Evolutionary conservation across 208 protist genomes (phyloP).

Genomic region (Jaenimonas drosophilae): DNA sequence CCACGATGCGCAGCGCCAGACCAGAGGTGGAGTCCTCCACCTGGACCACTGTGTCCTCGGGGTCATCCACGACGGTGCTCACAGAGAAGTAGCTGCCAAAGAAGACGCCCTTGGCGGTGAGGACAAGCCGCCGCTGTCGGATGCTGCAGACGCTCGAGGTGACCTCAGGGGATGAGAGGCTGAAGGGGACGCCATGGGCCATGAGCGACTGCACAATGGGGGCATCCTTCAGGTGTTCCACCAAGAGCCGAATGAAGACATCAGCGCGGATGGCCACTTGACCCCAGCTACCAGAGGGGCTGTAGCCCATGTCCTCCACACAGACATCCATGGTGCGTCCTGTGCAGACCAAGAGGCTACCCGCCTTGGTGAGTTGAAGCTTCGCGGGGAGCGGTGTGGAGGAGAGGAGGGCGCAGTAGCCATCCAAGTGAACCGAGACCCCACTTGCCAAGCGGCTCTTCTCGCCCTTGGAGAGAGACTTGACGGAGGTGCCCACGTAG

Average conservation of each 20-base stretch:
- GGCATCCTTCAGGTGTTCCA: slow-evolving; percentile 13
- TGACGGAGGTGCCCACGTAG: too few relatives aligned
- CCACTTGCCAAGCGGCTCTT: background rate
- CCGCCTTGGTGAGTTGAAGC: slow-evolving; percentile 12
- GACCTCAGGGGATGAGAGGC: slow-evolving; percentile 25
- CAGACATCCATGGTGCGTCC: slow-evolving; percentile 10
- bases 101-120: slow-evolving; percentile 38
- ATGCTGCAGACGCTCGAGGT: slow-evolving; percentile 18
- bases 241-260: slow-evolving; percentile 14
- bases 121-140: slow-evolving; percentile 6
- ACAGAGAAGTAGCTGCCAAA: slow-evolving; percentile 71
- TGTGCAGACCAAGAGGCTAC: slow-evolving; percentile 14
- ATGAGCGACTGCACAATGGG: slow-evolving; percentile 40
- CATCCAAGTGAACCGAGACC: slow-evolving; percentile 11
- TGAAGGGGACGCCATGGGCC: slow-evolving; percentile 38
- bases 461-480: too few relatives aligned
- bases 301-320: slow-evolving; percentile 29
- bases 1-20: slow-evolving; percentile 41
- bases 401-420: slow-evolving; percentile 12
- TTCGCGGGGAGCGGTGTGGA: slow-evolving; percentile 6
- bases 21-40: slow-evolving; percentile 11
- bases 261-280: slow-evolving; percentile 16
- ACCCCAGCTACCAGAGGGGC: slow-evolving; percentile 14
- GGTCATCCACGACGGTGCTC: slow-evolving; percentile 4
- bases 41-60: slow-evolving; percentile 11